phyloP scores from a whole-genome alignment of 2,329 filamentous ascomycete genomes.

The Venturia pyrina region DNA sequence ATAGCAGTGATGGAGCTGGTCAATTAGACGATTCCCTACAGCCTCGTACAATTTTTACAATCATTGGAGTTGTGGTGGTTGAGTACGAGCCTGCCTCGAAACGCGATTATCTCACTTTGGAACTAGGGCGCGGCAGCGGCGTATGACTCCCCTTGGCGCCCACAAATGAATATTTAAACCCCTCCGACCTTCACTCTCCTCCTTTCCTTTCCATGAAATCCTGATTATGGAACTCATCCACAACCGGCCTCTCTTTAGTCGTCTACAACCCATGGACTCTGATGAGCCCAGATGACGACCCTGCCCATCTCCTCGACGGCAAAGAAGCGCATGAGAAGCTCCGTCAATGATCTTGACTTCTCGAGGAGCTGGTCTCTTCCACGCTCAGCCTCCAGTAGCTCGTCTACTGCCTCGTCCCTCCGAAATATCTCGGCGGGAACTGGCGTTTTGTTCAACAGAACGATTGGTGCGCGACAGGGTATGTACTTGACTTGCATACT shows the following conservation, averaged over 20 bases:
- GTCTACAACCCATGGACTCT: background rate
- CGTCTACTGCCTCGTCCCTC: slow-evolving; percentile 25
- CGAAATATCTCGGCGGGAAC: slow-evolving; percentile 79
- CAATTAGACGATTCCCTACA: background rate
- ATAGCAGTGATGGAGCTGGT: background rate
- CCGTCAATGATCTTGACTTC: background rate
- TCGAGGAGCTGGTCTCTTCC: background rate
- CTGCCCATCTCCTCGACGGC: background rate
- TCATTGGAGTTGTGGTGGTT: background rate
- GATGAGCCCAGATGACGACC: background rate
- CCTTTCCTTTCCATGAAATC: background rate
- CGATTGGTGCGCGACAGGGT: no score
- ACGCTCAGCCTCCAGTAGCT: background rate
- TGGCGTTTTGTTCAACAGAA: slow-evolving; percentile 31
- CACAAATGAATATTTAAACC: background rate
- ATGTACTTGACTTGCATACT: no score
- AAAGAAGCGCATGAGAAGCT: slow-evolving; percentile 1
- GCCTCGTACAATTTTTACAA: background rate
- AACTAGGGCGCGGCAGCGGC: background rate
- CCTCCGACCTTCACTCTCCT: background rate
- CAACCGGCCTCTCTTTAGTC: background rate
- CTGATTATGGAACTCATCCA: background rate
- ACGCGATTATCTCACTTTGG: background rate
- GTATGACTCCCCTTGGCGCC: background rate
- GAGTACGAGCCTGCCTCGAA: background rate